Evolutionary conservation across 2,329 filamentous ascomycete species (phyloP).

Genomic region (Diaporthe eres): DNA sequence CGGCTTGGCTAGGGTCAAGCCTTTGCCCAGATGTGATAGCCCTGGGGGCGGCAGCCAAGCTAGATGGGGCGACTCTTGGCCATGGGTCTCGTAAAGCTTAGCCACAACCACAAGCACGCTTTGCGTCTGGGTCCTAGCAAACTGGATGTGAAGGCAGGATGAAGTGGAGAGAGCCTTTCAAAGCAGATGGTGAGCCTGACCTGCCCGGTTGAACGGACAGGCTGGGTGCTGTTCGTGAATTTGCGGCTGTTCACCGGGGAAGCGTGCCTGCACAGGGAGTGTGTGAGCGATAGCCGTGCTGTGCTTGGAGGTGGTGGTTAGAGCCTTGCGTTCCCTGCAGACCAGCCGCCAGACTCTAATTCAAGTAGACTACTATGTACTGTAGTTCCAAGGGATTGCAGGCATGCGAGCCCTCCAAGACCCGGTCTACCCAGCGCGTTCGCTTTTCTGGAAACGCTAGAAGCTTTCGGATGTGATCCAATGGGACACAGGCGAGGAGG

Average conservation of each 20-base stretch:
- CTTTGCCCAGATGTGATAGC: slow-evolving; percentile 26
- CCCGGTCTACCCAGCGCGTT: neutral
- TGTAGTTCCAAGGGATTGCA: neutral
- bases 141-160: neutral
- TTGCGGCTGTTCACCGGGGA: neutral
- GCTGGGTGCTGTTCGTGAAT: neutral
- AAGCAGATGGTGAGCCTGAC: neutral
- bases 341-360: neutral
- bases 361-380: neutral
- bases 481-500: neutral
- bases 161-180: neutral
- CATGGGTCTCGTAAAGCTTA: slow-evolving; percentile 31
- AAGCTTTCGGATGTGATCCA: slow-evolving; percentile 12
- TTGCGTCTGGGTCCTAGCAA: neutral
- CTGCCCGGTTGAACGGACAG: neutral
- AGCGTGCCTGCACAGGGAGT: neutral
- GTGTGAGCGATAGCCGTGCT: neutral
- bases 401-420: neutral
- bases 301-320: neutral
- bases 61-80: slow-evolving; percentile 26
- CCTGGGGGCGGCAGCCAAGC: slow-evolving; percentile 19
- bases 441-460: slow-evolving; percentile 35
- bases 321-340: neutral
- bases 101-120: neutral
- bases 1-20: slow-evolving; percentile 30